Evolutionary conservation across 768 basidiomycete species (phyloP).

Genomic region (Phaffia australis): DNA sequence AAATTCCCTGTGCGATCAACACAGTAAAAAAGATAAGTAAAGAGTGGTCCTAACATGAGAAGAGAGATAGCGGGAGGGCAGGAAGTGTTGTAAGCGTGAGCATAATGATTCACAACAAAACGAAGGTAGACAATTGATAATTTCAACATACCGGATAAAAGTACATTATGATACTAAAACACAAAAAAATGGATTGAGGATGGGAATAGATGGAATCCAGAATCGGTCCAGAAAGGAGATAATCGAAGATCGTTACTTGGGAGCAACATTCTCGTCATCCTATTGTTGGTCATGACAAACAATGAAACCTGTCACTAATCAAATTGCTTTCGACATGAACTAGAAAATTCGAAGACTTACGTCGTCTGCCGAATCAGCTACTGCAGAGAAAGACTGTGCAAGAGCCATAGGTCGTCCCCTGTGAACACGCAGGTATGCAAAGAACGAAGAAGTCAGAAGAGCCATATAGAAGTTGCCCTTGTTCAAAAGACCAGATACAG

Average conservation of each 20-base stretch:
- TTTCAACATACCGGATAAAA: no score
- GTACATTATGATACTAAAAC: no score
- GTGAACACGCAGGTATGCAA: not conserved
- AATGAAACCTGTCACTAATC: no score
- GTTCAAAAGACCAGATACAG: not conserved
- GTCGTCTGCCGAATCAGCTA: constrained; percentile 11
- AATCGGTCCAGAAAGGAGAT: no score
- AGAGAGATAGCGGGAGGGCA: not conserved
- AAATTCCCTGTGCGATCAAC: not conserved
- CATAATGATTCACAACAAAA: not conserved
- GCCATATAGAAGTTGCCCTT: no score
- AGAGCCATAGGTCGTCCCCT: constrained; percentile 34
- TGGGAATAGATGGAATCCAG: no score
- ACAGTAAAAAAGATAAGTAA: not conserved
- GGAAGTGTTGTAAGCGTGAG: not conserved
- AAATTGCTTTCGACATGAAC: no score
- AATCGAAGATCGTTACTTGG: no score
- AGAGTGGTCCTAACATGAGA: not conserved
- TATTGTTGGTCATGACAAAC: no score
- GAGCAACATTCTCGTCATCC: no score
- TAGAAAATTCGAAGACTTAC: not conserved
- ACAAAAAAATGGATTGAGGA: no score
- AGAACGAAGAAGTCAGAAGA: no score
- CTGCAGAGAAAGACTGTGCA: constrained; percentile 29
- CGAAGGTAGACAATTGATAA: not conserved